Evolutionary conservation across 2,329 filamentous ascomycete genomes (phyloP).

Genomic region (Didymella lethalis): DNA sequence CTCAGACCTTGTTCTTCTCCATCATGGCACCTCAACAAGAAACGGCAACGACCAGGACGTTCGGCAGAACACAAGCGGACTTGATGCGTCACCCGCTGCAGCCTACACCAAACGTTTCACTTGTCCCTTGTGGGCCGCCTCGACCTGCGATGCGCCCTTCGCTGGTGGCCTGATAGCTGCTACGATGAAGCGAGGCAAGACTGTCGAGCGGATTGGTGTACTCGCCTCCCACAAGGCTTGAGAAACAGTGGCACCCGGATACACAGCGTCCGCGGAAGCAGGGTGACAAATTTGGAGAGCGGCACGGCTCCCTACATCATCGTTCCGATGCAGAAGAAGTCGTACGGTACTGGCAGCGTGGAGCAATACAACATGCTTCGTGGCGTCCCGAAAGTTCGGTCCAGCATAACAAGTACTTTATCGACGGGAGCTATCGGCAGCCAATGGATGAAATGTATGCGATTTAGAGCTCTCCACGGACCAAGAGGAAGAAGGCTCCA

Average conservation of each 20-base stretch:
- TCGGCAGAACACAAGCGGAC: slow-evolving; percentile 61
- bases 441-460: slow-evolving; percentile 61
- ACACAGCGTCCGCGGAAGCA: slow-evolving; percentile 47
- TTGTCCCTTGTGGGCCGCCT: slow-evolving; percentile 69
- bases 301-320: slow-evolving; percentile 66
- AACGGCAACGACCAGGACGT: slow-evolving; percentile 64
- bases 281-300: slow-evolving; percentile 62
- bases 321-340: slow-evolving; percentile 55
- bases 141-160: slow-evolving; percentile 55
- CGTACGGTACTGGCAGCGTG: slow-evolving; percentile 63
- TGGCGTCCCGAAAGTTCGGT: slow-evolving; percentile 40
- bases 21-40: slow-evolving; percentile 63
- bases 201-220: slow-evolving; percentile 55
- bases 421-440: slow-evolving; percentile 62
- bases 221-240: slow-evolving; percentile 67
- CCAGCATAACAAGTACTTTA: slow-evolving; percentile 58
- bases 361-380: slow-evolving; percentile 65
- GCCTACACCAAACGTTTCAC: slow-evolving; percentile 57
- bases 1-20: slow-evolving; percentile 64
- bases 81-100: slow-evolving; percentile 49
- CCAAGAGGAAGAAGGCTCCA: background rate
- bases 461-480: slow-evolving; percentile 45
- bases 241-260: slow-evolving; percentile 59
- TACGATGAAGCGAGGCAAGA: slow-evolving; percentile 59
- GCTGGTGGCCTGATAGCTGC: slow-evolving; percentile 57